Conservation (phyloP, 768 basidiomycete genomes). For the Lactifluus volemus region DNA sequence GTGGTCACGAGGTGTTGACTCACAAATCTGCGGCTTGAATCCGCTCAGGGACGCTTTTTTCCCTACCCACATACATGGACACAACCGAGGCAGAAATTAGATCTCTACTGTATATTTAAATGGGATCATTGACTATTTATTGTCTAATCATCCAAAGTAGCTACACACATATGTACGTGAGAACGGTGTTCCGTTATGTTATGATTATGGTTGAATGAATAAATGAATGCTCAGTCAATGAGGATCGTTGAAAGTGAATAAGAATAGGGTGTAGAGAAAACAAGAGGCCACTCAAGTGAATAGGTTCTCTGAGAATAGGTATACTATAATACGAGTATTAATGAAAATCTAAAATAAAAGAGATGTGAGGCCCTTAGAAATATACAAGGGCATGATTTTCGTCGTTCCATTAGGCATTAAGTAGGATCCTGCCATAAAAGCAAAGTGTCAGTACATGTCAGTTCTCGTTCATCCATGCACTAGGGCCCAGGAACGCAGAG, state of each 20-base stretch:
- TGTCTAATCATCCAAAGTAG: background rate
- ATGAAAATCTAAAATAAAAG: background rate
- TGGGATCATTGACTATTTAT: background rate
- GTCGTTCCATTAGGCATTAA: background rate
- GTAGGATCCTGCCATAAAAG: background rate
- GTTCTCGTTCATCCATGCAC: constrained; percentile 7
- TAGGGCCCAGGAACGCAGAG: background rate
- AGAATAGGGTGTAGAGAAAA: background rate
- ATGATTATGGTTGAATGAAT: background rate
- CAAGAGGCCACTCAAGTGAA: background rate
- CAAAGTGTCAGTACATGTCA: constrained; percentile 1
- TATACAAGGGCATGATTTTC: background rate
- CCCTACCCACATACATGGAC: too few relatives aligned
- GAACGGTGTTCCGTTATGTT: background rate
- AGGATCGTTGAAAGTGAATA: background rate
- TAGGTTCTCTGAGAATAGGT: background rate
- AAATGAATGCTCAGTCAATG: constrained; percentile 7
- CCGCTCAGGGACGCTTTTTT: constrained; percentile 14
- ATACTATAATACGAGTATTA: background rate
- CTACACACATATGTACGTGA: background rate
- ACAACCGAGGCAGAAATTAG: too few relatives aligned
- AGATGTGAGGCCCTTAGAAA: background rate
- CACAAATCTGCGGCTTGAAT: constrained; percentile 15
- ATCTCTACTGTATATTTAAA: too few relatives aligned
- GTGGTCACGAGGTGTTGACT: background rate